phyloP scores from a whole-genome alignment of 2,329 filamentous ascomycete species.

The Ceratocystis albifundus region DNA sequence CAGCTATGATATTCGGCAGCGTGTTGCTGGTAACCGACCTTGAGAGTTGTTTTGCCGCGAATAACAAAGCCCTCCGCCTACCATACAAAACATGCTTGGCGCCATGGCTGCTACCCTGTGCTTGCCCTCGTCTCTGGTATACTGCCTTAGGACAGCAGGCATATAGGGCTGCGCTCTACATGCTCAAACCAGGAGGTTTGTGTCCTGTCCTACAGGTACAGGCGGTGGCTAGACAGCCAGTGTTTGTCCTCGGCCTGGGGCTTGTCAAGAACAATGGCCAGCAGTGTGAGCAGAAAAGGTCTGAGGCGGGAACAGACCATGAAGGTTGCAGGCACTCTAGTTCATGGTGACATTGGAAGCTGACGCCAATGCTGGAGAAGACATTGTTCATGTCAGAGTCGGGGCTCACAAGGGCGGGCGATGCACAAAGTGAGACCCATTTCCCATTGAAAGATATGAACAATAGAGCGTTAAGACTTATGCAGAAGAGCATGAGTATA shows the following conservation, averaged over 20 bases:
- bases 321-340: conserved; percentile 52
- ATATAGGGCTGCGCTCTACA: conserved; percentile 40
- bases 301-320: conserved; percentile 48
- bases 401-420: conserved; percentile 29
- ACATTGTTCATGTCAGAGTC: conserved; percentile 45
- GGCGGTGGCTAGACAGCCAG: conserved; percentile 56
- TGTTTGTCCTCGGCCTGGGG: conserved; percentile 43
- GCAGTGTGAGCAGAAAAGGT: conserved; percentile 37
- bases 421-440: conserved; percentile 38
- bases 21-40: conserved; percentile 56
- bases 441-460: not conserved
- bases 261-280: conserved; percentile 38
- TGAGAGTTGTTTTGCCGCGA: conserved; percentile 42
- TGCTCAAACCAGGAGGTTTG: conserved; percentile 46
- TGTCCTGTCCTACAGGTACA: conserved; percentile 49
- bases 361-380: conserved; percentile 48
- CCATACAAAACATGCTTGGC: conserved; percentile 19
- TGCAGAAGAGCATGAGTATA: not conserved
- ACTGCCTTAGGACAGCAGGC: conserved; percentile 18
- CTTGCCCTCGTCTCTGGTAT: not conserved
- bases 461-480: not conserved
- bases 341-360: conserved; percentile 57
- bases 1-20: conserved; percentile 41
- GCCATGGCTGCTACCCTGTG: not conserved
- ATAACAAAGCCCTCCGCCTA: conserved; percentile 36